A percentile compares a stretch with the other conserved stretches of the same genome.
These are phyloP conservation scores for Cercospora sp. DNA, from an alignment of 2,329 filamentous ascomycete genomes.

Conservation along the genomic window DNA sequence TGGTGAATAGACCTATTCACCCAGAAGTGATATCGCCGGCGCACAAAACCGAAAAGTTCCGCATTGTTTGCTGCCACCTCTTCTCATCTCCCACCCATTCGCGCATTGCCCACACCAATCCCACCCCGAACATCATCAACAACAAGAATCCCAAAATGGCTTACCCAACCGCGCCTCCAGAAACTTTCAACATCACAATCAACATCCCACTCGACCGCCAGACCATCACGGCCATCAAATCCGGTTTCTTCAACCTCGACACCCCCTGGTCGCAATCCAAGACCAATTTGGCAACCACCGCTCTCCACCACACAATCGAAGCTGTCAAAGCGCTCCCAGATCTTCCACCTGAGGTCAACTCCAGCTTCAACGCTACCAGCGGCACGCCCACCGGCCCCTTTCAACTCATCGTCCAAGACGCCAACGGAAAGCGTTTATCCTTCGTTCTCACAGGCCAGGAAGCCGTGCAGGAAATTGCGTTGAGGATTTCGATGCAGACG, in stretches of 20 bases:
- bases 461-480: background rate
- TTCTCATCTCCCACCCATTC: background rate
- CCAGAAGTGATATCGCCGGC: background rate
- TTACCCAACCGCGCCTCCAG: background rate
- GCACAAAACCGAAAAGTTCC: background rate
- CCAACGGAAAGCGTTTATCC: background rate
- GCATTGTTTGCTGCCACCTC: background rate
- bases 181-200: background rate
- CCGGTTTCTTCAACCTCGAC: background rate
- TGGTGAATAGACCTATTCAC: background rate
- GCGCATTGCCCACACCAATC: background rate
- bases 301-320: background rate
- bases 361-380: background rate
- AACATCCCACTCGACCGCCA: background rate
- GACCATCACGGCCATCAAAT: background rate
- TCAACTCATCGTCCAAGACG: background rate
- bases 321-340: background rate
- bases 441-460: background rate
- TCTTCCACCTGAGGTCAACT: background rate
- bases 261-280: background rate
- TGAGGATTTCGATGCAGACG: background rate
- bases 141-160: background rate
- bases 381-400: background rate
- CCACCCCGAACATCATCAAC: no score
- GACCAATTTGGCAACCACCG: background rate